phyloP scores from a whole-genome alignment of 345 rosid species.

The Salix dunnii region DNA sequence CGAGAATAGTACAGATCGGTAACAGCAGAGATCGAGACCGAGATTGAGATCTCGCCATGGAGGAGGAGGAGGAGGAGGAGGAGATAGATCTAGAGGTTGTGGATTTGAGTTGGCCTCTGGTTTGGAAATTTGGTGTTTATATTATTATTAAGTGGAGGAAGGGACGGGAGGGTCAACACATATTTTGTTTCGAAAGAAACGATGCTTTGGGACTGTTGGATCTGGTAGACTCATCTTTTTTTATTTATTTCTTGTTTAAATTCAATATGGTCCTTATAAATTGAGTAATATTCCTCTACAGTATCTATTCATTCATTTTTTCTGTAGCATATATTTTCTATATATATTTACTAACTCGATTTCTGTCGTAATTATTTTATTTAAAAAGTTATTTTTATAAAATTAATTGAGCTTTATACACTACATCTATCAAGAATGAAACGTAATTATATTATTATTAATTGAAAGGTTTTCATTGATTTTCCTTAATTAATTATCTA shows the following conservation, averaged over 20 bases:
- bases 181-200: not conserved
- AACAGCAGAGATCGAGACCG: slow-evolving; percentile 27
- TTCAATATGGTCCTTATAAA: not conserved
- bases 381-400: too few relatives aligned
- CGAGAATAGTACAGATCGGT: slow-evolving; percentile 14
- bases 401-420: too few relatives aligned
- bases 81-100: slow-evolving; percentile 22
- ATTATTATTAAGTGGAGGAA: too few relatives aligned
- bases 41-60: slow-evolving; percentile 42
- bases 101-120: not conserved
- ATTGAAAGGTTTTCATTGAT: too few relatives aligned
- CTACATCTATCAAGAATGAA: too few relatives aligned
- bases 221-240: not conserved
- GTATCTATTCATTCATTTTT: not conserved
- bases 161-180: not conserved
- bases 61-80: not conserved
- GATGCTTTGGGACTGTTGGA: not conserved
- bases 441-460: too few relatives aligned
- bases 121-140: not conserved
- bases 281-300: not conserved
- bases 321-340: too few relatives aligned
- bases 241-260: not conserved
- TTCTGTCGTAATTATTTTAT: too few relatives aligned
- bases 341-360: too few relatives aligned
- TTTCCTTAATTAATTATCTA: too few relatives aligned